Evolutionary conservation across 257 asterid genomes (phyloP), one percentile per base, ranked within the genome.

Genomic region (Solanum medicagineum): DNA sequence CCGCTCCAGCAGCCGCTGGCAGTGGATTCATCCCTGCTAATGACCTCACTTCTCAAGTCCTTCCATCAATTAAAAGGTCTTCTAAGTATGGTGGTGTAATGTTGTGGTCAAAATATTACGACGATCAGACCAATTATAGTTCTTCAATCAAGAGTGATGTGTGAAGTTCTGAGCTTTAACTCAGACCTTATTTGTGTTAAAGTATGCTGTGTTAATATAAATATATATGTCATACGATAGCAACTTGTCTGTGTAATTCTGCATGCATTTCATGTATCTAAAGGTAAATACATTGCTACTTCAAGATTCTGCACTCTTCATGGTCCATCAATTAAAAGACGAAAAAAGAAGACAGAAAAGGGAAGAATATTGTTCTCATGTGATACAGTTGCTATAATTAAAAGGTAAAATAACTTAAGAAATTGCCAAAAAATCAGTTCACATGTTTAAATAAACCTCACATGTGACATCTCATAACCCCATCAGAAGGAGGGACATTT

Each of bases 1-100:
- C 85, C 0, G 85, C 85, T 62, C 85, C 85, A 8, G 79, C 54
- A 36, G 85, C 85, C 0, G 85, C 85, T 0, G 85, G 85, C 0
- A 82, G 85, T 11, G 85, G 85, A 44, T 82, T 82, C 85, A 82
- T 82, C 70, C 85, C 79, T 26, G 63, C 69, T 15, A 10, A 45
- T 26, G 71, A 81, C 14, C 69, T 81, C 54, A 81, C 40, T 62
- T 81, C 84, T 10, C 66, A 81, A 57, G 71, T 81, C 36, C 71
- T 81, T 44, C 84, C 84, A 10, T 40, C 84, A 56, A 81, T 81
- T 7, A 81, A 81, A 20, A 62, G 2, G 19, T 81, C 84, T 19
- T 3, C 49, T 55, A 57, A 81, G 84, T 81, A 81, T 81, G 84
- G 84, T 81, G 73, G 84, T 57, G 84, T 81, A 4, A 81, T 81